Percentiles rank a stretch among this genome's conserved stretches.
phyloP scores from a whole-genome alignment of 176 grass and related monocot genomes.

The Puya raimondii region DNA sequence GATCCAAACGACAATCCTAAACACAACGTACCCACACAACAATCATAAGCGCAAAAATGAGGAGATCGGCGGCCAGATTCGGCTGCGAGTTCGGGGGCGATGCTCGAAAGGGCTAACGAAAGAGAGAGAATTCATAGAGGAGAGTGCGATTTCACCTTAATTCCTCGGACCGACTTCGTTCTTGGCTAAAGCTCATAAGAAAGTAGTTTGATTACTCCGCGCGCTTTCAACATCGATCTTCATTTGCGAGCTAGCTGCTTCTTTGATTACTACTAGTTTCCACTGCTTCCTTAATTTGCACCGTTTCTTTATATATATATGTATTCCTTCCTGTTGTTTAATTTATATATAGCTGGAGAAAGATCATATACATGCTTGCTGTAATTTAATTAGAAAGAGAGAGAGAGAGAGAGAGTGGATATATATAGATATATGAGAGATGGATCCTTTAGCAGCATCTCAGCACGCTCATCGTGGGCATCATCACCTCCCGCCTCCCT shows the following conservation, averaged over 20 bases:
- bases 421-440: conserved; percentile 3
- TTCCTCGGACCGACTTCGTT: too few species aligned
- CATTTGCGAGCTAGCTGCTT: too few species aligned
- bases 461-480: conserved; percentile 32
- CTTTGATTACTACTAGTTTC: too few species aligned
- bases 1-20: background rate
- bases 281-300: too few species aligned
- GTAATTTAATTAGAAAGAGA: background rate
- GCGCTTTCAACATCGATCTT: too few species aligned
- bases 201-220: too few species aligned
- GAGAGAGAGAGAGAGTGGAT: background rate
- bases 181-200: too few species aligned
- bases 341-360: background rate
- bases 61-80: background rate
- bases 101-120: background rate
- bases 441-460: conserved; percentile 74
- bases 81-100: background rate
- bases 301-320: too few species aligned
- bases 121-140: background rate
- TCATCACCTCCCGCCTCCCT: conserved; percentile 35
- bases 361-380: background rate
- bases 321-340: too few species aligned
- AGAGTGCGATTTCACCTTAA: background rate
- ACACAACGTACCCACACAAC: background rate
- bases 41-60: background rate